Evolutionary conservation across 805 yeast genomes (phyloP).

Genomic region (Wickerhamiella azymoides): DNA sequence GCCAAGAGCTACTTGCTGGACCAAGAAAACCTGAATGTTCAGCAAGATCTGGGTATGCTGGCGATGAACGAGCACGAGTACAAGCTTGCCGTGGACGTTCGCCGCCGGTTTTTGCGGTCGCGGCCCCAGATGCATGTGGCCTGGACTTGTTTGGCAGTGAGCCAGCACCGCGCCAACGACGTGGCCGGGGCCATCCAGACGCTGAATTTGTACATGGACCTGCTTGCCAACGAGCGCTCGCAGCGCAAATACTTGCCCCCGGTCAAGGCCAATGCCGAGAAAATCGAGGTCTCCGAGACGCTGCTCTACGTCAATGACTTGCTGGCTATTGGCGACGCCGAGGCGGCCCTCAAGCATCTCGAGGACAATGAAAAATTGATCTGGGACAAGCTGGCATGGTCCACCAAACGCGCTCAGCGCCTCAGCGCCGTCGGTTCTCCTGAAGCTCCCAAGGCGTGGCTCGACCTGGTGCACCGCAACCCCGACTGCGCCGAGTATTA

Average conservation of each 20-base stretch:
- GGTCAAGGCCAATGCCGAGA: conserved; percentile 27
- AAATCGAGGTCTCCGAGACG: conserved; percentile 71
- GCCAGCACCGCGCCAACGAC: conserved; percentile 64
- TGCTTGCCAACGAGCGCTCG: conserved; percentile 32
- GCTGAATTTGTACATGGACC: conserved; percentile 58
- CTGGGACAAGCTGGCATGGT: conserved; percentile 36
- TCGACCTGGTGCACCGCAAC: conserved; percentile 64
- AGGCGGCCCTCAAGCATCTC: conserved; percentile 49
- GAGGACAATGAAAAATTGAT: conserved; percentile 28
- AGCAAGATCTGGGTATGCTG: conserved; percentile 67
- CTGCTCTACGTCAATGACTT: conserved; percentile 56
- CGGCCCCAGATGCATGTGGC: conserved; percentile 17
- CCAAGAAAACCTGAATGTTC: conserved; percentile 60
- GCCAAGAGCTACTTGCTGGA: conserved; percentile 63
- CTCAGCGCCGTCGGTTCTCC: conserved; percentile 41
- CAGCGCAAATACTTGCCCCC: conserved; percentile 5
- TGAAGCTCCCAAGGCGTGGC: conserved; percentile 56
- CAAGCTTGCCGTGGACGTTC: conserved; percentile 43
- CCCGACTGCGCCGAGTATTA: conserved; percentile 69
- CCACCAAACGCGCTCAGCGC: conserved; percentile 56
- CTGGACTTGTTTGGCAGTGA: conserved; percentile 30
- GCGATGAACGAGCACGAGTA: conserved; percentile 72
- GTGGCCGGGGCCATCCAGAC: conserved; percentile 56
- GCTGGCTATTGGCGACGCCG: conserved; percentile 49
- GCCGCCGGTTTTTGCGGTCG: conserved; percentile 59